Evolutionary conservation across 2,329 filamentous ascomycete species (phyloP), one percentile per base, ranked within the genome.

Genomic region (Grosmannia serpens): DNA sequence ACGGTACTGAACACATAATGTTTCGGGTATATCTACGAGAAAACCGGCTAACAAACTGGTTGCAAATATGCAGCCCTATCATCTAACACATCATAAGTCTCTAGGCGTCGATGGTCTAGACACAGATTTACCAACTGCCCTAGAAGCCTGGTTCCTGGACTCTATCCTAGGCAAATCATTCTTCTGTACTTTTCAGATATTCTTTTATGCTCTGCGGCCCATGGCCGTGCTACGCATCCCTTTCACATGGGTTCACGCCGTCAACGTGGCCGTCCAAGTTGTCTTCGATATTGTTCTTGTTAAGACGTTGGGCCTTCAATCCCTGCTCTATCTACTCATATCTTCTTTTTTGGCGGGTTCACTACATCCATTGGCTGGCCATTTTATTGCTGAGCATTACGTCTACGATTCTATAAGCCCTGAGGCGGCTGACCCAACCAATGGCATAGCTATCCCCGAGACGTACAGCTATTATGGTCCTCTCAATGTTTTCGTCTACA

Each of bases 341-440:
- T 94, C 87, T 67, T 94, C 89, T 56, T 97, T 99, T 79, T 81
- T 99, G 3, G 94, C 94, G 1, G 94, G 94, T 41, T 92, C 87
- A 53, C 80, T 99, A 35, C 94, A 99, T 74, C 94, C 94, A 4
- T 89, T 92, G 60, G 94, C 94, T 0, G 94, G 90, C 51, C 94
- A 99, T 75, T 99, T 99, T 78, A 99, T 99, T 72, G 91, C 94
- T 59, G 94, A 99, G 76, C 94, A 99, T 74, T 92, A 92, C 74
- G 87, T 92, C 64, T 91, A 90, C 69, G 78, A 85, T 65, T 84
- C 82, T 56, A 75, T 82, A 65, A 76, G 76, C 17, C 77, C 79
- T 22, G 74, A 76, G 11, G 79, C 82, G 59, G 73, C 70, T 56
- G 73, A 85, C 63, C 81, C 85, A 1, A 73, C 77, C 27, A 86